Evolutionary conservation across 1,284 basidiomycete species (phyloP).

Genomic region (Cutaneotrichosporon dermatis): DNA sequence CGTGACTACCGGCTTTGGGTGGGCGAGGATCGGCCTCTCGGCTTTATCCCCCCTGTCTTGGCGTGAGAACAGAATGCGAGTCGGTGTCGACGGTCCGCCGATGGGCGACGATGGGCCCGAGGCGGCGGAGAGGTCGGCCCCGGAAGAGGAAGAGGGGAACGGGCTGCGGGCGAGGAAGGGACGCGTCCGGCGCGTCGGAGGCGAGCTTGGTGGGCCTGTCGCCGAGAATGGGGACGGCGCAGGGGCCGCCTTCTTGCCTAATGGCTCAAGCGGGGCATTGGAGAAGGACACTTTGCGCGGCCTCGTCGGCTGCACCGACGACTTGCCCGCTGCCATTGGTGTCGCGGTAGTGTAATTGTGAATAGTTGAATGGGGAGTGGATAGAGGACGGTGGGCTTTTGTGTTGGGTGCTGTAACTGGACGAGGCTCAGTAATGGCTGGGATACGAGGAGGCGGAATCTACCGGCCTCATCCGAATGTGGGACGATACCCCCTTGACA

Average conservation of each 20-base stretch:
- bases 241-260: too few relatives aligned
- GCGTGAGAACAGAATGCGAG: background rate
- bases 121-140: background rate
- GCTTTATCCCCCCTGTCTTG: background rate
- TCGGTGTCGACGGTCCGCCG: background rate
- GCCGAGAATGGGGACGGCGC: too few relatives aligned
- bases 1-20: background rate
- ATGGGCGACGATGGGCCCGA: background rate
- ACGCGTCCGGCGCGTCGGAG: background rate
- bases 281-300: conserved; percentile 13
- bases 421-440: too few relatives aligned
- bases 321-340: background rate
- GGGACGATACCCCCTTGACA: too few relatives aligned
- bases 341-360: background rate
- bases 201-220: background rate
- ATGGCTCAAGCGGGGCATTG: background rate
- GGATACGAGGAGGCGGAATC: too few relatives aligned
- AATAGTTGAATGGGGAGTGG: background rate
- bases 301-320: background rate
- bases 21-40: too few relatives aligned
- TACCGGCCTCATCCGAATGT: too few relatives aligned
- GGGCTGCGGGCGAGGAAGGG: conserved; percentile 4
- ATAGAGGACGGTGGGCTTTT: too few relatives aligned
- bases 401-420: too few relatives aligned
- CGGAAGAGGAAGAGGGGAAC: background rate